Evolutionary conservation across 2,329 filamentous ascomycete species (phyloP), one percentile per base, ranked within the genome.

Genomic region (Calonectria pauciramosa): DNA sequence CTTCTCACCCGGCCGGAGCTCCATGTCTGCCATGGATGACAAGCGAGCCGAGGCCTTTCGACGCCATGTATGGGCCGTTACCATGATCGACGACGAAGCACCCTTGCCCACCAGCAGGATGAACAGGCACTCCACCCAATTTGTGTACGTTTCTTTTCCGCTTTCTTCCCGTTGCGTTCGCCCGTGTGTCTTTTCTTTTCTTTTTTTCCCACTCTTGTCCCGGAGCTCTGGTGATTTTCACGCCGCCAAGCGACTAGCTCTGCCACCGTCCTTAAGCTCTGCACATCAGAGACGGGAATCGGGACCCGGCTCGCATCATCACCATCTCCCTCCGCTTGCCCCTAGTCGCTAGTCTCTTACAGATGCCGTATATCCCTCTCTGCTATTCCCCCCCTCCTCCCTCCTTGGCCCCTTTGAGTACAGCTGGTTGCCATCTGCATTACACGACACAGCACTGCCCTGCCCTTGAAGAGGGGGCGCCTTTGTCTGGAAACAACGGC

Each of bases 31-130:
- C 20, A 70, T 81, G 30, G 80, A 81, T 38, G 79, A 81, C 59
- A 81, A 76, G 74, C 71, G 76, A 34, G 80, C 80, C 38, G 80
- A 81, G 14, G 80, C 80, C 56, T 81, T 81, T 66, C 78, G 80
- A 18, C 79, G 74, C 49, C 80, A 81, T 63, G 80, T 80, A 11
- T 81, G 80, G 80, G 76, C 77, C 11, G 76, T 77, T 20, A 81
- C 80, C 41, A 81, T 81, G 80, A 79, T 80, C 47, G 80, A 81
- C 56, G 80, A 81, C 34, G 76, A 80, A 63, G 34, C 36, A 51
- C 78, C 78, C 44, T 71, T 72, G 73, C 68, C 73, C 23, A 76
- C 71, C 30, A 77, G 73, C 34, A 79, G 54, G 56, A 30, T 47
- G 47, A 75, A 72, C 56, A 72, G 78, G 32, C 77, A 76, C 70